These are phyloP conservation scores for Apiotrichum veenhuisii DNA, from an alignment of 1,284 basidiomycete genomes.

Conservation along the genomic window DNA sequence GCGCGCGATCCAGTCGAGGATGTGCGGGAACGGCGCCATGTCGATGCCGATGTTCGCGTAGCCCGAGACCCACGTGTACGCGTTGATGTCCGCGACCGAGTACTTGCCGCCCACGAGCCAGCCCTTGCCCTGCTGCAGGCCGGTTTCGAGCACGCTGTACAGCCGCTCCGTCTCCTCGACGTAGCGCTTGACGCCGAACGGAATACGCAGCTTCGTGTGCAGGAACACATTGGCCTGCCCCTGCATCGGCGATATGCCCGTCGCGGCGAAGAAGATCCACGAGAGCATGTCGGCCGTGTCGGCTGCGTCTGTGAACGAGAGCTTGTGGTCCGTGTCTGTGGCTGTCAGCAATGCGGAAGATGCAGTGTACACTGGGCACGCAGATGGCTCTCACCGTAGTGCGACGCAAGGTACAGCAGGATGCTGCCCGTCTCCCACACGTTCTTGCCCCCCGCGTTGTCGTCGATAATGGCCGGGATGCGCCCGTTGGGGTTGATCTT, in stretches of 20 bases:
- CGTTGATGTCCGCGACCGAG: slow-evolving; percentile 55
- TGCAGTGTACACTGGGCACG: background rate
- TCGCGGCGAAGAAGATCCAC: slow-evolving; percentile 69
- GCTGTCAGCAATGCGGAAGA: background rate
- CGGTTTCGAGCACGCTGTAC: slow-evolving; percentile 68
- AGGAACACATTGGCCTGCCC: slow-evolving; percentile 29
- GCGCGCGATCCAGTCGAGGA: slow-evolving; percentile 56
- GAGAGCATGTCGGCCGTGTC: slow-evolving; percentile 60
- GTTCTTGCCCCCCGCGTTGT: slow-evolving; percentile 52
- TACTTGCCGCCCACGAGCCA: slow-evolving; percentile 67
- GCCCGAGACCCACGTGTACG: slow-evolving; percentile 54
- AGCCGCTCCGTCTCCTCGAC: slow-evolving; percentile 70
- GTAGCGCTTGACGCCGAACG: slow-evolving; percentile 59
- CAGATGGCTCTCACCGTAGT: slow-evolving; percentile 49
- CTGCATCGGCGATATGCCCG: slow-evolving; percentile 43
- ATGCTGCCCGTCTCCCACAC: slow-evolving; percentile 68
- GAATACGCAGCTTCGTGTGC: slow-evolving; percentile 32
- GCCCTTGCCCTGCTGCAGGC: slow-evolving; percentile 53
- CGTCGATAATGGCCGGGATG: slow-evolving; percentile 55
- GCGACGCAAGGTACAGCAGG: slow-evolving; percentile 61
- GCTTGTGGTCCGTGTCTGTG: slow-evolving; percentile 53
- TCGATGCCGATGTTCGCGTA: slow-evolving; percentile 54
- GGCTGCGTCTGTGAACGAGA: slow-evolving; percentile 55
- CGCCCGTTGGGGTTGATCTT: slow-evolving; percentile 63
- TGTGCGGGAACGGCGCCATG: slow-evolving; percentile 57